Conservation (phyloP, 768 basidiomycete genomes). For the Tephrocybe rancida region DNA sequence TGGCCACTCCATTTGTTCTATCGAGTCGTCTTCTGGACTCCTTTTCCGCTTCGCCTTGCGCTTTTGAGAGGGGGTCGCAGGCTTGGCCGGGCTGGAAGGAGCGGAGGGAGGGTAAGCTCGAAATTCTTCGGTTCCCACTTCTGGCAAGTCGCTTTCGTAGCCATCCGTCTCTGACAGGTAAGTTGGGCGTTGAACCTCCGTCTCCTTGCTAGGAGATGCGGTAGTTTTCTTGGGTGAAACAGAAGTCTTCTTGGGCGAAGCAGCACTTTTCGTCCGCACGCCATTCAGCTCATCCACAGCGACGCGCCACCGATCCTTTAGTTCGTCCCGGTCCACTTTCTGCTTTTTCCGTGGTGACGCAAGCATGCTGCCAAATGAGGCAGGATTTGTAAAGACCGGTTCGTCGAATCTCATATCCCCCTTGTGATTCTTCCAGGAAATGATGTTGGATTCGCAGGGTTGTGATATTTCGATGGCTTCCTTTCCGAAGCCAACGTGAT, state of each 20-base stretch:
- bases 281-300: slow-evolving; percentile 46
- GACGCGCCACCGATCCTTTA: slow-evolving; percentile 45
- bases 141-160: slow-evolving; percentile 47
- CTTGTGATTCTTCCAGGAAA: slow-evolving; percentile 29
- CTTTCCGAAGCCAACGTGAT: slow-evolving; percentile 17
- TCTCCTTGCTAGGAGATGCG: not conserved
- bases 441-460: slow-evolving; percentile 42
- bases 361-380: slow-evolving; percentile 7
- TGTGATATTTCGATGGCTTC: slow-evolving; percentile 32
- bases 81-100: slow-evolving; percentile 15
- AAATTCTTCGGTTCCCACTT: slow-evolving; percentile 26
- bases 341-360: slow-evolving; percentile 49
- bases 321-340: slow-evolving; percentile 33
- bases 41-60: slow-evolving; percentile 30
- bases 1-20: slow-evolving; percentile 32
- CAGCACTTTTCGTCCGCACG: too few relatives aligned
- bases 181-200: not conserved
- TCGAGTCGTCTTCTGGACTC: slow-evolving; percentile 13
- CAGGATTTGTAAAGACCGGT: slow-evolving; percentile 31
- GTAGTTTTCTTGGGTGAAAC: not conserved
- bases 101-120: slow-evolving; percentile 7
- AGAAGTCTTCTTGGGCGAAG: not conserved
- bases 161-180: slow-evolving; percentile 19
- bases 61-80: slow-evolving; percentile 5
- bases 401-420: slow-evolving; percentile 46